A percentile compares a stretch with the other conserved stretches of the same genome.
These are phyloP conservation scores for Mortierella antarctica DNA, from an alignment of 192 early-diverging fungal genomes.

Conservation along the genomic window DNA sequence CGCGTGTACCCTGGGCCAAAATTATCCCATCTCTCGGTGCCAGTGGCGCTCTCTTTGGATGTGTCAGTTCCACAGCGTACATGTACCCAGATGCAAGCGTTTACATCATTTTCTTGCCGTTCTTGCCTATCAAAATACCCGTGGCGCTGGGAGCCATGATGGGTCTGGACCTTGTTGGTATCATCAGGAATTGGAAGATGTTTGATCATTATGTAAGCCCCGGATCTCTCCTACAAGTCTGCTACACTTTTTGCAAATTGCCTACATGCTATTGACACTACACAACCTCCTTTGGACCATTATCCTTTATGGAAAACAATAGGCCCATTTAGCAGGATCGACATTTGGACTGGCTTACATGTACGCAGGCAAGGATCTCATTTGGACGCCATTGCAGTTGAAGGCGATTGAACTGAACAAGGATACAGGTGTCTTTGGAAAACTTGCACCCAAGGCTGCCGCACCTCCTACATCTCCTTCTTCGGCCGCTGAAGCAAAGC, in stretches of 20 bases:
- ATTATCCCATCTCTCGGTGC: conserved; percentile 83
- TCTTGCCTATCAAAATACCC: conserved; percentile 61
- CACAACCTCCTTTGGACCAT: not conserved
- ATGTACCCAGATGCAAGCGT: conserved; percentile 68
- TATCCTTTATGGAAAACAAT: not conserved
- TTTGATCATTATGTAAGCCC: conserved; percentile 82
- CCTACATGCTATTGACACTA: not conserved
- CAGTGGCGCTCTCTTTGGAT: conserved; percentile 82
- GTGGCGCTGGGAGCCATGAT: conserved; percentile 78
- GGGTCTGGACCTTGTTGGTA: conserved; percentile 77
- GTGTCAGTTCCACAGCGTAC: conserved; percentile 69
- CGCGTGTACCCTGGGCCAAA: conserved; percentile 44
- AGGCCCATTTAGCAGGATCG: conserved; percentile 78
- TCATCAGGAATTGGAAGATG: conserved; percentile 74
- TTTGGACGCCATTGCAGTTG: conserved; percentile 57
- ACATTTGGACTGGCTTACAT: conserved; percentile 69
- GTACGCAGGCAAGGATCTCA: conserved; percentile 57
- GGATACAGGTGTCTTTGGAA: conserved; percentile 32
- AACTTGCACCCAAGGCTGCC: not conserved
- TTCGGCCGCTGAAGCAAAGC: not conserved
- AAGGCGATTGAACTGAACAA: conserved; percentile 51
- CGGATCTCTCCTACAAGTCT: not conserved
- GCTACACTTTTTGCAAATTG: not conserved
- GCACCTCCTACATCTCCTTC: not conserved
- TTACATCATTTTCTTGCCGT: conserved; percentile 71